Evolutionary conservation across 2,329 filamentous ascomycete species (phyloP), one percentile per base, ranked within the genome.

Genomic region (Hypoxylon sp.): DNA sequence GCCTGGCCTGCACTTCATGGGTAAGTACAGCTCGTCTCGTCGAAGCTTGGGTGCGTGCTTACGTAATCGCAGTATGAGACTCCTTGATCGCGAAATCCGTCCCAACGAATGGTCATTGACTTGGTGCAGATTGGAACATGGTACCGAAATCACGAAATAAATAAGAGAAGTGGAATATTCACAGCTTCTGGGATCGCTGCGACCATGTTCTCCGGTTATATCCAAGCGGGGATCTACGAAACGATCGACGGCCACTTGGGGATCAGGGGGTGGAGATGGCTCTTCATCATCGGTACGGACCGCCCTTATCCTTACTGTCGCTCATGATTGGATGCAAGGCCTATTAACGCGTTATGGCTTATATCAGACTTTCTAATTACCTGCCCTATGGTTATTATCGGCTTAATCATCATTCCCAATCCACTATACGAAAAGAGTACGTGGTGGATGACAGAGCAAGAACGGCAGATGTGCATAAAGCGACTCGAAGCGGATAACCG

Each of bases 281-380:
- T 86, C 0, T 87, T 86, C 53, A 83, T 87, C n/a, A 85, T 87
- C 31, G 59, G 83, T 83, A 0, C 56, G 85, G 2, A 17, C 1
- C 37, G 15, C 39, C 54, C 62, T 0, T 73, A 78, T 7, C 75
- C 39, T 75, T 7, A 75, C 74, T 46, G 17, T 8, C 8, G 15
- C 37, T 3, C 27, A 37, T 37, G 19, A 39, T 42, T 29, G 19
- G n/a, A 21, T 11, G 29, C 31, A n/a, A 24, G 37, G 15, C 6
- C 19, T 35, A 39, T 21, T 50, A 57, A 58, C 46, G 13, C 32
- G 11, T 53, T 29, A 10, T 21, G 39, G 6, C 10, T 2, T 24
- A 35, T 56, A 32, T 17, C 29, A 70, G 69, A 72, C 35, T 72
- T 70, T 27, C 44, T 71, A 31, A 69, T 71, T 32, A 69, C 69